Evolutionary conservation across 495 filamentous ascomycete species (phyloP).

Genomic region (Neurospora sp.): DNA sequence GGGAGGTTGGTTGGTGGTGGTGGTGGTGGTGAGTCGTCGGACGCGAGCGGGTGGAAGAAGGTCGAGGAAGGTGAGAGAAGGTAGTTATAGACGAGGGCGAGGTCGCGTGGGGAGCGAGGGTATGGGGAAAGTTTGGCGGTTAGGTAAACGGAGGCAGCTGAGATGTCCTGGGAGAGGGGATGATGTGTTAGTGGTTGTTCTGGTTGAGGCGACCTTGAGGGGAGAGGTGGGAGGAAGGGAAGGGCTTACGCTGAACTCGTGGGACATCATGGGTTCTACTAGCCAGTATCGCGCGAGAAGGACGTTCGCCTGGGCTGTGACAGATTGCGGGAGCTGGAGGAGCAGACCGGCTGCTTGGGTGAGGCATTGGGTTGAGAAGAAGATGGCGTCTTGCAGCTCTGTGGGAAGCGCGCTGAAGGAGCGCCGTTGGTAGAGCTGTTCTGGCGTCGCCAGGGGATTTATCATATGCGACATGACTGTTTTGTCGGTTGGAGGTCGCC

Average conservation of each 20-base stretch:
- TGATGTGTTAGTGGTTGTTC: slow-evolving; percentile 3
- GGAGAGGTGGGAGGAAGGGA: not conserved
- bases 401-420: slow-evolving; percentile 56
- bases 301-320: slow-evolving; percentile 83
- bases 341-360: slow-evolving; percentile 85
- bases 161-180: slow-evolving; percentile 51
- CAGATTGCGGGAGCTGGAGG: slow-evolving; percentile 75
- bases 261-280: slow-evolving; percentile 33
- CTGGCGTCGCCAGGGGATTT: slow-evolving; percentile 76
- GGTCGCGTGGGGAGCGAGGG: slow-evolving; percentile 64
- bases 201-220: not conserved
- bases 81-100: slow-evolving; percentile 76
- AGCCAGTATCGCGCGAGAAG: slow-evolving; percentile 82
- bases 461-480: slow-evolving; percentile 49
- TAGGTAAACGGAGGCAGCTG: slow-evolving; percentile 73
- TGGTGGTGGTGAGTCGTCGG: slow-evolving; percentile 7
- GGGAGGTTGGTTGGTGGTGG: slow-evolving; percentile 32
- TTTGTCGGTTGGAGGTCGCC: not conserved
- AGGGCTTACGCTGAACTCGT: slow-evolving; percentile 38
- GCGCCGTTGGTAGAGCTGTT: slow-evolving; percentile 53
- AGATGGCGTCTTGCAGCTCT: slow-evolving; percentile 65
- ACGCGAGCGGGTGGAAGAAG: slow-evolving; percentile 38
- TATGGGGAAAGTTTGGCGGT: slow-evolving; percentile 72
- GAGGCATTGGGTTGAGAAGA: slow-evolving; percentile 60
- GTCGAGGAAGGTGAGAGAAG: slow-evolving; percentile 60